phyloP scores from a whole-genome alignment of 1,139 yeast species.

The Blastobotrys indianensis region DNA sequence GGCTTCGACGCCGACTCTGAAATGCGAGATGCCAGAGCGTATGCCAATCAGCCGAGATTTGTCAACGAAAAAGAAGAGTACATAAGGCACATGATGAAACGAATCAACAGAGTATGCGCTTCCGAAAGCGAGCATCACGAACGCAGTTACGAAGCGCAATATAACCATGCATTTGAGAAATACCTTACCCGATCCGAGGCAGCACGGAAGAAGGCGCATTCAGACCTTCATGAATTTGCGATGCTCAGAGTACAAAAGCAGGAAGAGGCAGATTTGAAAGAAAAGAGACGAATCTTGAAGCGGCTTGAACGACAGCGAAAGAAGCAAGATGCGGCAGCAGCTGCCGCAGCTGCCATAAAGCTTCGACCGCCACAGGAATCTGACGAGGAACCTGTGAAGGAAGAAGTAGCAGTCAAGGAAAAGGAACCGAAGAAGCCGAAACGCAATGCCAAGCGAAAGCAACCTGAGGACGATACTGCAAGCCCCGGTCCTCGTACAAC shows the following conservation, averaged over 20 bases:
- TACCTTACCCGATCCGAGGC: slow-evolving; percentile 18
- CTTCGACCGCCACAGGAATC: slow-evolving; percentile 6
- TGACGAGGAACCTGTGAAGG: slow-evolving; percentile 6
- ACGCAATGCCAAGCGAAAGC: slow-evolving; percentile 1
- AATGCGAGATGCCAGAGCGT: slow-evolving; percentile 16
- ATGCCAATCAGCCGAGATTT: slow-evolving; percentile 16
- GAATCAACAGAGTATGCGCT: slow-evolving; percentile 15
- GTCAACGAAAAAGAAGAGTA: slow-evolving; percentile 24
- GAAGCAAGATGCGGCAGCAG: slow-evolving; percentile 17
- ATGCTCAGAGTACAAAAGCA: slow-evolving; percentile 21
- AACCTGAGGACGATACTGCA: not conserved
- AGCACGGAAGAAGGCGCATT: slow-evolving; percentile 23
- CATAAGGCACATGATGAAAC: slow-evolving; percentile 15
- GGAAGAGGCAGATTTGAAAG: slow-evolving; percentile 21
- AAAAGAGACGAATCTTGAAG: slow-evolving; percentile 17
- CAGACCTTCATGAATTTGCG: slow-evolving; percentile 23
- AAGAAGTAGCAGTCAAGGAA: slow-evolving; percentile 4
- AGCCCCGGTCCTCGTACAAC: slow-evolving; percentile 2
- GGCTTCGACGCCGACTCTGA: slow-evolving; percentile 12
- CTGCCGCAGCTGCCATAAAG: slow-evolving; percentile 15
- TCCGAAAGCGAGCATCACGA: slow-evolving; percentile 15
- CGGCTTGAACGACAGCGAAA: slow-evolving; percentile 16
- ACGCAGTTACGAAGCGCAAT: slow-evolving; percentile 10
- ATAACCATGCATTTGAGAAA: slow-evolving; percentile 16
- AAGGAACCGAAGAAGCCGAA: slow-evolving; percentile 4